Evolutionary conservation across 441 rosid species (phyloP), one percentile per base, ranked within the genome.

Genomic region (Bocquillonia castaneifolia): DNA sequence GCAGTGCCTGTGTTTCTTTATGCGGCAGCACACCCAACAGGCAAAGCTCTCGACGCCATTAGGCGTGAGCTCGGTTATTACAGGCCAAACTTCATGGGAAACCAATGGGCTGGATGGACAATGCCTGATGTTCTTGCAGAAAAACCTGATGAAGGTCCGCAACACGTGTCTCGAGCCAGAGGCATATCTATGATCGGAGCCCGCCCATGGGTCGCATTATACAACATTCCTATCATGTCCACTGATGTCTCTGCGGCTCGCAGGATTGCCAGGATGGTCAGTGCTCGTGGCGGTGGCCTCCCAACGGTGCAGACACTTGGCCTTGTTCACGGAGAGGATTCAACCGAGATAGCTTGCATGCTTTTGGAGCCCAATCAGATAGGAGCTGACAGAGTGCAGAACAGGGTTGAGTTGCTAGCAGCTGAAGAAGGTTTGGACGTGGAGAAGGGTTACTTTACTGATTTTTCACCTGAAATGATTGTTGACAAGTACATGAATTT

Each of bases 1-100:
- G 87, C 87, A 85, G 87, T 85, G 72, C 92, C 88, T 3, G 86
- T 84, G 14, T 82, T 79, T 70, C 74, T 85, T 63, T 85, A 83
- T 31, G 90, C 75, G 0, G 87, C 85, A 26, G 92, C 92, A 10
- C 88, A 87, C 63, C 87, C 86, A 18, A 80, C 80, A 14, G 85
- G 84, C 15, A 85, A 72, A 74, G 83, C 87, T 59, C 68, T 78
- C 23, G 90, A 83, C 66, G 78, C 78, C 52, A 84, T 85, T 63
- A 77, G 90, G 72, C 79, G 88, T 2, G 90, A 87, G 77, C 79
- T 85, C 10, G 87, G 81, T 32, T 87, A 85, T 77, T 87, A 76
- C 75, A 77, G 81, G 72, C 92, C 92, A 0, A 87, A 85, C 64
- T 75, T 63, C 73, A 75, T 78, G 74, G 92, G 85, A 26, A 79